Percentiles rank a stretch among this genome's conserved stretches.
Conservation (phyloP, 1,284 basidiomycete genomes). For the Ceratobasidium sp. region DNA sequence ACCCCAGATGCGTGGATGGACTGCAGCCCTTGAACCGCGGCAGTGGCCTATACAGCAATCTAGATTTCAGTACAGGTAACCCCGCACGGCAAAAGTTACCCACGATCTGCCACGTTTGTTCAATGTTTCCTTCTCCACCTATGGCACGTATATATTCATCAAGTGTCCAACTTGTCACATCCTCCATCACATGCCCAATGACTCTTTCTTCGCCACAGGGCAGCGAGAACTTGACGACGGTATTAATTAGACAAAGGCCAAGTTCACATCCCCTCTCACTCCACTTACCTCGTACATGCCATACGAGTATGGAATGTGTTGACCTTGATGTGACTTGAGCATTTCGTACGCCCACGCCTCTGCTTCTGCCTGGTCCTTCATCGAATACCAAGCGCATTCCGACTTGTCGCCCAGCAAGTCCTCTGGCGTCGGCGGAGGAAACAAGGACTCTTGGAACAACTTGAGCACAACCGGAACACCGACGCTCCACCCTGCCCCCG, state of each 20-base stretch:
- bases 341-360: conserved; percentile 40
- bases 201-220: conserved; percentile 41
- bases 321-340: conserved; percentile 35
- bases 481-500: conserved; percentile 21
- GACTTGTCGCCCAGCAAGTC: conserved; percentile 39
- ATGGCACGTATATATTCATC: conserved; percentile 38
- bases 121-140: conserved; percentile 37
- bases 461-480: conserved; percentile 37
- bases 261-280: conserved; percentile 3
- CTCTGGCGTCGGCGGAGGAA: conserved; percentile 36
- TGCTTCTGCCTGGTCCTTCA: conserved; percentile 40
- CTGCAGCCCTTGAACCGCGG: conserved; percentile 27
- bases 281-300: conserved; percentile 40
- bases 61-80: conserved; percentile 9
- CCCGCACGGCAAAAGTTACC: conserved; percentile 1
- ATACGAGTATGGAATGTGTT: conserved; percentile 39
- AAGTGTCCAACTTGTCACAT: conserved; percentile 40
- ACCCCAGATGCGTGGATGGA: conserved; percentile 37
- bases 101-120: conserved; percentile 40
- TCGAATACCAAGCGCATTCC: conserved; percentile 40
- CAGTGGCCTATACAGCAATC: conserved; percentile 23
- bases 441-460: conserved; percentile 38
- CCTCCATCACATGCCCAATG: conserved; percentile 41
- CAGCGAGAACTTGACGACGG: conserved; percentile 19
- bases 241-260: conserved; percentile 16